These are phyloP conservation scores for Exophiala sp. DNA, from an alignment of 2,329 filamentous ascomycete species.

Conservation along the genomic window DNA sequence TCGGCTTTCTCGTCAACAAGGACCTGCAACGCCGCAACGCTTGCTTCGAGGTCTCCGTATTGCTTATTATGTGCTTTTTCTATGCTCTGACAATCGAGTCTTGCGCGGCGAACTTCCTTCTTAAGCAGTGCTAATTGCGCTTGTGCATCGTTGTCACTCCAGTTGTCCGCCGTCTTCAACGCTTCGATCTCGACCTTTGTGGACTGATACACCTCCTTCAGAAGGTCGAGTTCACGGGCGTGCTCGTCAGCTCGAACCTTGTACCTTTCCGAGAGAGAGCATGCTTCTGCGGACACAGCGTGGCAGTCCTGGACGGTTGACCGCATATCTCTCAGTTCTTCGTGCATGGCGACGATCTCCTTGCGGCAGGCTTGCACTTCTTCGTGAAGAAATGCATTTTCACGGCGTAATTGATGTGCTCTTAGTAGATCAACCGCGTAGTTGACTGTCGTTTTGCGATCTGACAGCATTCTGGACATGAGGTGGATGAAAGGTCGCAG, in stretches of 20 bases:
- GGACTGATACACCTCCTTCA: not conserved
- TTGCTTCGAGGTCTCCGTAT: not conserved
- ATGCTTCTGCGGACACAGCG: not conserved
- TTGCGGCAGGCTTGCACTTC: slow-evolving; percentile 16
- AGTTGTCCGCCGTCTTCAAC: not conserved
- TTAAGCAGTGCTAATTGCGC: not conserved
- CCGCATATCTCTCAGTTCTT: slow-evolving; percentile 13
- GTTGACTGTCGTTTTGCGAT: slow-evolving; percentile 10
- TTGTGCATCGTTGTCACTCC: not conserved
- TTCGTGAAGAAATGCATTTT: slow-evolving; percentile 23
- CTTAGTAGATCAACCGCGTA: slow-evolving; percentile 25
- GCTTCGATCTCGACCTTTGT: slow-evolving; percentile 2
- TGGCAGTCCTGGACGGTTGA: not conserved
- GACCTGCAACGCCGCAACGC: slow-evolving; percentile 1
- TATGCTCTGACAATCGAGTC: not conserved
- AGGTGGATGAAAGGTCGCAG: not conserved
- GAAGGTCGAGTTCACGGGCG: not conserved
- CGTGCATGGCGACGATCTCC: slow-evolving; percentile 4
- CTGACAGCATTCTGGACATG: not conserved
- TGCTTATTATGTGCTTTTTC: not conserved
- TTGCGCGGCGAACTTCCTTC: not conserved
- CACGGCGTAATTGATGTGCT: slow-evolving; percentile 25
- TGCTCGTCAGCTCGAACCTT: not conserved
- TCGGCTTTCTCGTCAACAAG: slow-evolving; percentile 11
- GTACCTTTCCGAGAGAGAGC: not conserved